Percentiles rank a stretch among this genome's conserved stretches.
Conservation (phyloP, 805 yeast genomes). For the Pichia eremophila region DNA sequence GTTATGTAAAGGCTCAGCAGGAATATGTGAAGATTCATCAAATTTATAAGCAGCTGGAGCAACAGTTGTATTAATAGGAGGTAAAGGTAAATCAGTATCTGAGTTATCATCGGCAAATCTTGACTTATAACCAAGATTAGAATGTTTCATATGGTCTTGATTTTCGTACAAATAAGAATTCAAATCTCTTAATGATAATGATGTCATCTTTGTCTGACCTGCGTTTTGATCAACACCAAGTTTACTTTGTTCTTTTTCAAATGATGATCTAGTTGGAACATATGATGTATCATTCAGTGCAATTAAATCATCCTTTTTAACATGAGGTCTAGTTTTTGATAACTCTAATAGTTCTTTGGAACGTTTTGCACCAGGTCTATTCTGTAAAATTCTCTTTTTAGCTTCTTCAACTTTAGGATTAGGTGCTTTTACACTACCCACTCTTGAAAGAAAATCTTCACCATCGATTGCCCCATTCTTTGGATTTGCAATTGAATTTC, state of each 20-base stretch:
- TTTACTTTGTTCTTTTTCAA: conserved; percentile 27
- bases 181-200: conserved; percentile 18
- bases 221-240: not conserved
- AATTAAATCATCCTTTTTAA: conserved; percentile 6
- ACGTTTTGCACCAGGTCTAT: conserved; percentile 21
- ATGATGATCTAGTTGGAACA: conserved; percentile 39
- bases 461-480: not conserved
- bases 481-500: not conserved
- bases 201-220: not conserved
- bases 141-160: conserved; percentile 19
- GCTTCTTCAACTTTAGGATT: conserved; percentile 13
- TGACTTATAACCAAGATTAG: conserved; percentile 34
- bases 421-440: conserved; percentile 2
- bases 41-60: not conserved
- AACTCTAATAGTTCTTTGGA: conserved; percentile 49
- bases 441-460: not conserved
- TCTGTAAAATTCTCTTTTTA: conserved; percentile 7
- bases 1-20: not conserved
- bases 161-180: not conserved
- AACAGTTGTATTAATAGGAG: not conserved
- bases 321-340: conserved; percentile 27
- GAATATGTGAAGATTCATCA: not conserved
- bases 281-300: conserved; percentile 6
- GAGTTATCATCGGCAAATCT: conserved; percentile 59
- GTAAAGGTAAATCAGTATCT: conserved; percentile 32